A percentile compares a stretch with the other conserved stretches of the same genome.
Evolutionary conservation across 768 basidiomycete genomes (phyloP).

Genomic region (Podaxis carcinomalis): DNA sequence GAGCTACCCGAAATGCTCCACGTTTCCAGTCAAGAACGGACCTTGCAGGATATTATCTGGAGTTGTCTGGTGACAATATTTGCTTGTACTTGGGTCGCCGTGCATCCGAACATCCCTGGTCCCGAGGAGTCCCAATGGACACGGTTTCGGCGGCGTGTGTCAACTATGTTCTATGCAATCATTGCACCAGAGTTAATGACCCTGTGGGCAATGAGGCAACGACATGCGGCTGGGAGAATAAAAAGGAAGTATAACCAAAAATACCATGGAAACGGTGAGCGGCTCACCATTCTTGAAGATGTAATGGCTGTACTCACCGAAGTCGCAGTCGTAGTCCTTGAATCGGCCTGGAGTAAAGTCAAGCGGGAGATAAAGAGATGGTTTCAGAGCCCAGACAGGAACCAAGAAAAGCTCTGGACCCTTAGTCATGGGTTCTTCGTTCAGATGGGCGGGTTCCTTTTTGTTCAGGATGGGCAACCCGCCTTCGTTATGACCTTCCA

Average conservation of each 20-base stretch:
- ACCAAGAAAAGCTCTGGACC: conserved; percentile 6
- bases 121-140: conserved; percentile 2
- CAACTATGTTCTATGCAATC: conserved; percentile 10
- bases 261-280: neutral
- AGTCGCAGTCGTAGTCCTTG: neutral
- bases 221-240: neutral
- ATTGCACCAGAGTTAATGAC: conserved; percentile 10
- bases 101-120: conserved; percentile 17
- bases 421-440: conserved; percentile 13
- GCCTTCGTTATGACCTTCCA: neutral
- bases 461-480: neutral
- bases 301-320: neutral
- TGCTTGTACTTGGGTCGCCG: conserved; percentile 19
- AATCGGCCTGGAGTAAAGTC: neutral
- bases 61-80: conserved; percentile 18
- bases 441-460: conserved; percentile 13
- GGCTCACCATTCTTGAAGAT: neutral
- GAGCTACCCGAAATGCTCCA: neutral
- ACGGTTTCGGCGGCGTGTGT: neutral
- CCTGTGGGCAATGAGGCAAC: conserved; percentile 9
- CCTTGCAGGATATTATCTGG: conserved; percentile 16
- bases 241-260: neutral
- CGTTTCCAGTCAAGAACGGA: neutral
- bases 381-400: neutral
- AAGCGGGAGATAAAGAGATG: neutral